Evolutionary conservation across 805 yeast genomes (phyloP).

Genomic region (Vanderwaltozyma tropicalis): DNA sequence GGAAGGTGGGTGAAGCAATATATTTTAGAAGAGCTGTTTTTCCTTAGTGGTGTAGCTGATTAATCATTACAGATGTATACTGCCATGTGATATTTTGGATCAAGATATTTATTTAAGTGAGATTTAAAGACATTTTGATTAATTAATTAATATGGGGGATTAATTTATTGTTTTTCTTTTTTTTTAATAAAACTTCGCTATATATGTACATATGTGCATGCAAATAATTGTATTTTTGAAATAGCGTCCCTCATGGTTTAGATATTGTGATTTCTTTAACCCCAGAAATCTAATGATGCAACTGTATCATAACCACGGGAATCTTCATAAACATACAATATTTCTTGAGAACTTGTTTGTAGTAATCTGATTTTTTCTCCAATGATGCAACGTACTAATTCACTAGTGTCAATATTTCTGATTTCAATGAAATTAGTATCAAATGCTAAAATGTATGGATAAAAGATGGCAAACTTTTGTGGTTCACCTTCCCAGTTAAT

Average conservation of each 20-base stretch:
- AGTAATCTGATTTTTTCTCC: conserved; percentile 87
- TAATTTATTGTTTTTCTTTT: too few relatives aligned
- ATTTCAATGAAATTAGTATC: conserved; percentile 87
- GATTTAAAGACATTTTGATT: too few relatives aligned
- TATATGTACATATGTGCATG: too few relatives aligned
- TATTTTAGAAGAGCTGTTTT: too few relatives aligned
- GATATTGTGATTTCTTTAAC: conserved; percentile 12
- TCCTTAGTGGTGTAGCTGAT: too few relatives aligned
- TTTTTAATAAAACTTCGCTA: too few relatives aligned
- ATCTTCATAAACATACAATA: conserved; percentile 83
- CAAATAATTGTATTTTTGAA: too few relatives aligned
- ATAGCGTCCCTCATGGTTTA: neutral
- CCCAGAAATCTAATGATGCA: conserved; percentile 88
- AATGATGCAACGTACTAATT: conserved; percentile 72
- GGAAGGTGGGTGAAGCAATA: too few relatives aligned
- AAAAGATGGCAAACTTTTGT: conserved; percentile 82
- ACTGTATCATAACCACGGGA: conserved; percentile 87
- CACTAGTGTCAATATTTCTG: conserved; percentile 81
- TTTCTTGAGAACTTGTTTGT: conserved; percentile 87
- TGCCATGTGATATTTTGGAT: too few relatives aligned
- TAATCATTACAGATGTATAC: too few relatives aligned
- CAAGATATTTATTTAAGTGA: too few relatives aligned
- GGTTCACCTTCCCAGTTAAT: conserved; percentile 97
- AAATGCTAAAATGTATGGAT: conserved; percentile 86
- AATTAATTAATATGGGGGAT: too few relatives aligned